These are phyloP conservation scores for Didymella segeticola DNA, from an alignment of 2,329 filamentous ascomycete species.

Conservation along the genomic window DNA sequence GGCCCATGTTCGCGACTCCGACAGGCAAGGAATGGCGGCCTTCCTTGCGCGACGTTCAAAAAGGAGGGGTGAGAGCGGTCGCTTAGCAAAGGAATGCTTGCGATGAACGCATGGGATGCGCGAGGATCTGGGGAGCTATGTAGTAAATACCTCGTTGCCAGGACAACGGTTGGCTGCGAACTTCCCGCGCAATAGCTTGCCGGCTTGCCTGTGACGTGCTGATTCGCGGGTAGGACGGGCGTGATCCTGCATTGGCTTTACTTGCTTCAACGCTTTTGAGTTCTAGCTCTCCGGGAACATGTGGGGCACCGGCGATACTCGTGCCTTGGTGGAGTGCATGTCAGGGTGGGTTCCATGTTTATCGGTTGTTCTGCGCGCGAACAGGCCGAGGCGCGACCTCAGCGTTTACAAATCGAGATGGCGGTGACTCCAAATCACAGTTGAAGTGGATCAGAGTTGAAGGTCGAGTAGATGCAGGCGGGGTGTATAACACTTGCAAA, in stretches of 20 bases:
- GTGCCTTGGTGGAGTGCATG: conserved; percentile 15
- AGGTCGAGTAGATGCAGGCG: background rate
- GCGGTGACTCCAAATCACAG: background rate
- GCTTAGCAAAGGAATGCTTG: conserved; percentile 46
- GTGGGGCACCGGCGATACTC: conserved; percentile 17
- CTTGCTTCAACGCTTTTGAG: conserved; percentile 10
- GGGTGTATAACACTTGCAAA: background rate
- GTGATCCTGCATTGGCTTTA: conserved; percentile 15
- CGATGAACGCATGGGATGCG: conserved; percentile 38
- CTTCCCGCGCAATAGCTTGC: conserved; percentile 5
- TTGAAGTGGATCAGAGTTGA: background rate
- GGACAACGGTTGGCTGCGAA: conserved; percentile 11
- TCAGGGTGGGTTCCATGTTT: conserved; percentile 13
- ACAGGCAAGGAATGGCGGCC: conserved; percentile 38
- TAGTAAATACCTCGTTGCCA: conserved; percentile 35
- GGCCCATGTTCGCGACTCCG: conserved; percentile 47
- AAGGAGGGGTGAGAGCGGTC: conserved; percentile 37
- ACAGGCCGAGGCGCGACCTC: conserved; percentile 17
- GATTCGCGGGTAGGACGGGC: conserved; percentile 17
- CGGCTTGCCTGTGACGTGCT: conserved; percentile 13
- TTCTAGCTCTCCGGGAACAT: conserved; percentile 16
- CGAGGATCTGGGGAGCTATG: conserved; percentile 35
- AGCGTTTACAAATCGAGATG: conserved; percentile 17
- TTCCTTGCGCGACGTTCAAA: conserved; percentile 32
- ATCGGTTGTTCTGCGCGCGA: conserved; percentile 6